Evolutionary conservation across 495 filamentous ascomycete genomes (phyloP), one percentile per base, ranked within the genome.

Genomic region (Emericellopsis terricola): DNA sequence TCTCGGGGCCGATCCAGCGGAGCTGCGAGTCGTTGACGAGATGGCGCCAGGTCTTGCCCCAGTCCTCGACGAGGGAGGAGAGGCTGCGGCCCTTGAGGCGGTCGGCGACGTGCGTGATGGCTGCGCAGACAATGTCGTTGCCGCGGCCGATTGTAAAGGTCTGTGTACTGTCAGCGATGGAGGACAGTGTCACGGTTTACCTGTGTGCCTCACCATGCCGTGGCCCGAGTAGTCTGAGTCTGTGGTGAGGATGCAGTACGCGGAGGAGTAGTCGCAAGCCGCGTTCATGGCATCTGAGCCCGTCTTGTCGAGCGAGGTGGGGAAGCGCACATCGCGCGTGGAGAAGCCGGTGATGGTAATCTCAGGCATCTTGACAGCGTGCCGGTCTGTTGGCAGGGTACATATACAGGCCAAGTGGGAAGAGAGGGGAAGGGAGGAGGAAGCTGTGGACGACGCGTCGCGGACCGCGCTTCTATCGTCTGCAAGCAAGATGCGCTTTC

Each of bases 241-340:
- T 1, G 86, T 93, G 46, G 81, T 56, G 34, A 94, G 65, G 48
- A 94, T 85, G 53, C 84, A 92, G 65, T 93, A 94, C 10, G 86
- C 83, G 29, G 84, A 63, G 2, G 81, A 87, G 56, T 93, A 94
- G 59, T 94, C 86, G 23, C 84, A 81, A 3, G 86, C 83, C 10
- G 81, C 78, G 51, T 94, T 93, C 86, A 94, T 94, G 48, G 86
- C 86, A 68, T 94, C 86, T 20, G 83, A 92, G 46, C 86, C 86
- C 6, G 82, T 91, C 60, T 87, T 89, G 57, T 92, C 81, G 29
- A 94, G 71, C 26, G 86, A 93, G 29, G 86, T 94, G 21, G 85
- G 85, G 60, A 94, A 94, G 49, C 85, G 73, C 51, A 94, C 80
- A 59, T 94, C 85, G 43, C 79, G 69, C 30, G 81, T 86, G 41